A percentile compares a stretch with the other conserved stretches of the same genome.
Conservation (phyloP, 2,329 filamentous ascomycete species). For the Sarocladium kiliense region DNA sequence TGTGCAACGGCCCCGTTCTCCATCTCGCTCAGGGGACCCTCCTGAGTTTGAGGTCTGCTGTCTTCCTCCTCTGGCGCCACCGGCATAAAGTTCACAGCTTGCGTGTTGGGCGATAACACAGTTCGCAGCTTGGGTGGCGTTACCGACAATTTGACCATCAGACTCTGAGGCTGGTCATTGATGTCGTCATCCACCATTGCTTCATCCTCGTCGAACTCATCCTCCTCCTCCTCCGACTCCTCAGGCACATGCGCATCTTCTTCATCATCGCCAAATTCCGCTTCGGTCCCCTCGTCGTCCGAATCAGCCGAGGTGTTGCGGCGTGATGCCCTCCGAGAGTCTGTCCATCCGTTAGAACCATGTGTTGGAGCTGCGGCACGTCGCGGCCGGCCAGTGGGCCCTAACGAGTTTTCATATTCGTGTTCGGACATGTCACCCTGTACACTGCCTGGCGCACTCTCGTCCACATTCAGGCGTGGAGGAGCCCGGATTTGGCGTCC, state of each 20-base stretch:
- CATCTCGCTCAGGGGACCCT: not conserved
- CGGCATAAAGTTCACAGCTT: conserved; percentile 11
- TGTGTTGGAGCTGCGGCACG: conserved; percentile 46
- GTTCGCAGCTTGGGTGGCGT: conserved; percentile 34
- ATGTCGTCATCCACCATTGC: conserved; percentile 50
- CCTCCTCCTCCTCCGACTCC: conserved; percentile 55
- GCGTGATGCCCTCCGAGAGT: conserved; percentile 25
- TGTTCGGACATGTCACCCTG: conserved; percentile 38
- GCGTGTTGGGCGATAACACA: conserved; percentile 19
- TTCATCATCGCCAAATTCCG: conserved; percentile 71
- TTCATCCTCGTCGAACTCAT: conserved; percentile 53
- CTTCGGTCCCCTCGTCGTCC: conserved; percentile 63
- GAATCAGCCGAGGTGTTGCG: conserved; percentile 44
- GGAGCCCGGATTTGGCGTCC: conserved; percentile 77
- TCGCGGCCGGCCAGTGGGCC: conserved; percentile 43
- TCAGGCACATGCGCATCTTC: conserved; percentile 64
- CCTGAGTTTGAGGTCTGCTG: not conserved
- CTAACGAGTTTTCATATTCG: conserved; percentile 34
- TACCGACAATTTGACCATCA: conserved; percentile 70
- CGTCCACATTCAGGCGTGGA: conserved; percentile 59
- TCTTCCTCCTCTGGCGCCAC: not conserved
- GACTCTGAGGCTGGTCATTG: conserved; percentile 47
- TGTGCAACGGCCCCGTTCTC: not conserved
- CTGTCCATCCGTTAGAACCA: conserved; percentile 43
- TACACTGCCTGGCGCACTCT: conserved; percentile 41